Evolutionary conservation across 2,329 filamentous ascomycete species (phyloP).

Genomic region (Neodidymelliopsis sp.): DNA sequence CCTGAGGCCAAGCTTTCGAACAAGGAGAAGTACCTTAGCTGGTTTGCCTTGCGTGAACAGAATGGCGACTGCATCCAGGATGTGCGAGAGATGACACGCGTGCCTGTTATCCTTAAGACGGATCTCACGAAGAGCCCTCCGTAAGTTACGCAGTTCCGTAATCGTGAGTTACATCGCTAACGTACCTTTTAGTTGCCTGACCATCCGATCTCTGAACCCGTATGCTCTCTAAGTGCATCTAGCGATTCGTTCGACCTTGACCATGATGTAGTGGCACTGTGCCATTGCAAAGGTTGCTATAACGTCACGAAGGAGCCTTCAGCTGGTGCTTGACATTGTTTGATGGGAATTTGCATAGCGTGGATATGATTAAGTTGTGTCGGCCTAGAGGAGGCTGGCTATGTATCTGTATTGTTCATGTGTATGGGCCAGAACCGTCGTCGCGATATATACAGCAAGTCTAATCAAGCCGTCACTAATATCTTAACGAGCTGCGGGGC

Average conservation of each 20-base stretch:
- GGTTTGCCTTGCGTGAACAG: slow-evolving; percentile 90
- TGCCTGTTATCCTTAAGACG: slow-evolving; percentile 98
- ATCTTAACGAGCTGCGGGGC: slow-evolving; percentile 41
- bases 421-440: slow-evolving; percentile 33
- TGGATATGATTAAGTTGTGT: slow-evolving; percentile 35
- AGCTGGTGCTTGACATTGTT: slow-evolving; percentile 33
- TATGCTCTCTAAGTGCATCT: slow-evolving; percentile 63
- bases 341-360: slow-evolving; percentile 44
- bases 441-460: slow-evolving; percentile 35
- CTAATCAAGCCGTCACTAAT: slow-evolving; percentile 35
- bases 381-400: slow-evolving; percentile 22
- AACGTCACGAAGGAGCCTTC: background rate
- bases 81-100: slow-evolving; percentile 94
- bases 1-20: slow-evolving; percentile 82
- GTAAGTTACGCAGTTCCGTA: slow-evolving; percentile 68
- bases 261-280: too few relatives aligned
- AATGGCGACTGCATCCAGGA: slow-evolving; percentile 97
- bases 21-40: slow-evolving; percentile 94
- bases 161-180: slow-evolving; percentile 19
- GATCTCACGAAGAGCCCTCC: slow-evolving; percentile 98
- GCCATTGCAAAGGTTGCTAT: background rate
- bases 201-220: slow-evolving; percentile 83
- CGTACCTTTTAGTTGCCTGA: slow-evolving; percentile 69
- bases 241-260: background rate
- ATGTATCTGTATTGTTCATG: slow-evolving; percentile 44